Conservation (phyloP, 1,284 basidiomycete genomes). For the Lignosus rhinocerotis region DNA sequence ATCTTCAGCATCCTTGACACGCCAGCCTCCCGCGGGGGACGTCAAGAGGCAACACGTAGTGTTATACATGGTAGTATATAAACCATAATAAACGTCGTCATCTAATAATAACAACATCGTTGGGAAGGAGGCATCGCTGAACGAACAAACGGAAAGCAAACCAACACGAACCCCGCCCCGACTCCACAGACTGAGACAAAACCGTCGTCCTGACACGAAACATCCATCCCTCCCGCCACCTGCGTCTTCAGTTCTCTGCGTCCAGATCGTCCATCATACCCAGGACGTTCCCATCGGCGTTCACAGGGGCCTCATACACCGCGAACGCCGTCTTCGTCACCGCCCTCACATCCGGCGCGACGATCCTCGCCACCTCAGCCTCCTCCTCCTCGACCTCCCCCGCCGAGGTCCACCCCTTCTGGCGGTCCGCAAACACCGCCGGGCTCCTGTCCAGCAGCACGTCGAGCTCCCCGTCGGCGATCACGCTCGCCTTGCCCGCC, state of each 20-base stretch:
- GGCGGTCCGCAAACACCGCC: conserved; percentile 76
- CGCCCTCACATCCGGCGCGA: conserved; percentile 19
- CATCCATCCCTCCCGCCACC: not conserved
- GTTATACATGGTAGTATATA: too few relatives aligned
- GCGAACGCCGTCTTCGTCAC: conserved; percentile 68
- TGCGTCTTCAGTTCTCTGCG: not conserved
- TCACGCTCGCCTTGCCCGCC: conserved; percentile 69
- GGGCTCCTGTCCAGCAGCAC: conserved; percentile 81
- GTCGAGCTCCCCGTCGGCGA: conserved; percentile 81
- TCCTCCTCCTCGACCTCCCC: conserved; percentile 30
- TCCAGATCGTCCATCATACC: conserved; percentile 56
- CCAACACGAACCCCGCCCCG: too few relatives aligned
- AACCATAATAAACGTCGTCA: too few relatives aligned
- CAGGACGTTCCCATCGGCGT: conserved; percentile 72
- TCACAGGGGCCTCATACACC: conserved; percentile 74
- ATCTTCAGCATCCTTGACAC: too few relatives aligned
- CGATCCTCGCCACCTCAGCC: conserved; percentile 12
- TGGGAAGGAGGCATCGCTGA: too few relatives aligned
- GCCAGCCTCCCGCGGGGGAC: too few relatives aligned
- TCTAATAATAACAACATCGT: too few relatives aligned
- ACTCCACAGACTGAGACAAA: too few relatives aligned
- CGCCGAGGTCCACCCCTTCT: conserved; percentile 75
- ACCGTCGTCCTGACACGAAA: too few relatives aligned
- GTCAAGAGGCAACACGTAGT: too few relatives aligned
- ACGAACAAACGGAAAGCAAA: too few relatives aligned